Evolutionary conservation across 2,329 filamentous ascomycete species (phyloP).

Genomic region (Fusarium sarcochroum): DNA sequence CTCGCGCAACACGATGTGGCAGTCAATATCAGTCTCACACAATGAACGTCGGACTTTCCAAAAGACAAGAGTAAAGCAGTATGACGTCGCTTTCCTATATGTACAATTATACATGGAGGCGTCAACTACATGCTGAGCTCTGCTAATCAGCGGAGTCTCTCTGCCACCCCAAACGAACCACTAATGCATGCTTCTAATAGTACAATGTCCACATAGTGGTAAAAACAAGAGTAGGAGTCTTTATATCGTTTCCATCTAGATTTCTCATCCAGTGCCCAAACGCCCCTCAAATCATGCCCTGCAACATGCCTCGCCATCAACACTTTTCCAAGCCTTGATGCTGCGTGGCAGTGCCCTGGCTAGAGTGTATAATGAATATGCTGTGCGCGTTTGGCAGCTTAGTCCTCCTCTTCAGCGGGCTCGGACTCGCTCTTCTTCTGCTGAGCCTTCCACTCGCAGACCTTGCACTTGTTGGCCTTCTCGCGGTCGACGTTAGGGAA

Average conservation of each 20-base stretch:
- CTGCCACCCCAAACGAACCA: slow-evolving; percentile 34
- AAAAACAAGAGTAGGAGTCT: slow-evolving; percentile 51
- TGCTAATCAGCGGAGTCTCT: slow-evolving; percentile 25
- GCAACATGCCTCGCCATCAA: slow-evolving; percentile 9
- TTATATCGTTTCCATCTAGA: slow-evolving; percentile 50
- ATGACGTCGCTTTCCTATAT: slow-evolving; percentile 46
- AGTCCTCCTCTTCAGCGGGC: slow-evolving; percentile 55
- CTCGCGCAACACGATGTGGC: not conserved
- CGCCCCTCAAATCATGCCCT: slow-evolving; percentile 46
- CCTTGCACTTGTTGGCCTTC: slow-evolving; percentile 81
- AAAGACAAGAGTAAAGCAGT: not conserved
- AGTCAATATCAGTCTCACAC: not conserved
- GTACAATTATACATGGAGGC: slow-evolving; percentile 47
- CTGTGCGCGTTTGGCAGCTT: slow-evolving; percentile 25
- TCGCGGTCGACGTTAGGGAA: slow-evolving; percentile 85
- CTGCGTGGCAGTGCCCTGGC: slow-evolving; percentile 8
- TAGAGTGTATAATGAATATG: slow-evolving; percentile 15
- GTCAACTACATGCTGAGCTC: slow-evolving; percentile 35
- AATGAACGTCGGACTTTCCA: not conserved
- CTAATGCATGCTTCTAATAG: slow-evolving; percentile 50
- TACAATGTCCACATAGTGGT: slow-evolving; percentile 46
- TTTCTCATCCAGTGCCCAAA: slow-evolving; percentile 48
- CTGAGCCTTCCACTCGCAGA: slow-evolving; percentile 67
- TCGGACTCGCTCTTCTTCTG: slow-evolving; percentile 57
- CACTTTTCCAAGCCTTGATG: not conserved